Percentiles rank a stretch among this genome's conserved stretches.
Conservation (phyloP, 2,329 filamentous ascomycete species). For the Didymella sp. region DNA sequence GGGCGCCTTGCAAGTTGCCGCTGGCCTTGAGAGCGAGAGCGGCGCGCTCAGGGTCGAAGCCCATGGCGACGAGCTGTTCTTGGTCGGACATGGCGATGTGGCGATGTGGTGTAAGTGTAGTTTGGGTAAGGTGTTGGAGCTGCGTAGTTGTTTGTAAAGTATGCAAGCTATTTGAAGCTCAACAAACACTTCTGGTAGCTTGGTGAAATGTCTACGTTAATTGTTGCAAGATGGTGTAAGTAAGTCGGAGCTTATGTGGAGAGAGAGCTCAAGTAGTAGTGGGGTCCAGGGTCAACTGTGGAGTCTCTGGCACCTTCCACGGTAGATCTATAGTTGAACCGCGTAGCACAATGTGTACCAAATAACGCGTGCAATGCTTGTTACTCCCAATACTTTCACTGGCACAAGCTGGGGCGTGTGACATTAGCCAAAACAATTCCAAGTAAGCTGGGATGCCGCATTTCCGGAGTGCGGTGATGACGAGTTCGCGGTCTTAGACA, state of each 20-base stretch:
- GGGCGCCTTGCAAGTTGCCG: constrained; percentile 81
- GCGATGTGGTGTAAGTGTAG: constrained; percentile 13
- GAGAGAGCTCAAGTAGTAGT: constrained; percentile 16
- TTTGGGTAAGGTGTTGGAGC: neutral
- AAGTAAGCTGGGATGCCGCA: neutral
- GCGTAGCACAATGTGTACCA: neutral
- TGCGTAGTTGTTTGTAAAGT: neutral
- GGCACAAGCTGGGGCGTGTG: neutral
- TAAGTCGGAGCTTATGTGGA: constrained; percentile 12
- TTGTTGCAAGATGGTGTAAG: constrained; percentile 1
- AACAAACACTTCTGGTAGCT: neutral
- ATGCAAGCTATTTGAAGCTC: neutral
- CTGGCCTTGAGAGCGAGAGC: constrained; percentile 84
- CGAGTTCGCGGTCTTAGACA: constrained; percentile 7
- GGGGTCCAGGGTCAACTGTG: constrained; percentile 16
- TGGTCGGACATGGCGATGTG: constrained; percentile 59
- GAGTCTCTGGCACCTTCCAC: constrained; percentile 21
- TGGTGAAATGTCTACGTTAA: neutral
- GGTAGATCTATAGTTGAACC: constrained; percentile 6
- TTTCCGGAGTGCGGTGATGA: constrained; percentile 9
- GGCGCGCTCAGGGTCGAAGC: constrained; percentile 82
- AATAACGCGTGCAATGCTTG: neutral
- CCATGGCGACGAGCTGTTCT: constrained; percentile 69
- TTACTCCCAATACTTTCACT: neutral
- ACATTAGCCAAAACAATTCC: neutral